These are phyloP conservation scores for Aspergillus ustus DNA, from an alignment of 2,329 filamentous ascomycete genomes.

Conservation along the genomic window DNA sequence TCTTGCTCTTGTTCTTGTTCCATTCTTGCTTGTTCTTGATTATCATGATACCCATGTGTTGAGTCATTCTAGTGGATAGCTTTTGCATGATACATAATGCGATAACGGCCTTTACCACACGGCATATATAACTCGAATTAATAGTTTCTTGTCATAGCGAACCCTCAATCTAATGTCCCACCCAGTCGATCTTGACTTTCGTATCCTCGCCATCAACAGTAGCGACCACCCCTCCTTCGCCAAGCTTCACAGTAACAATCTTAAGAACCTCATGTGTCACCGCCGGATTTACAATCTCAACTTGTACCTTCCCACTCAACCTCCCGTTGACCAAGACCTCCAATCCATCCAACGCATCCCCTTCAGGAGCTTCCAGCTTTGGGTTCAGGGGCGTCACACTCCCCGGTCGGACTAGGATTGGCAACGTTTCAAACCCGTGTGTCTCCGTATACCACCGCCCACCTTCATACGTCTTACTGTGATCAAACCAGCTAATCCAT, in stretches of 20 bases:
- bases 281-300: conserved; percentile 34
- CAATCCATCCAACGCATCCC: conserved; percentile 34
- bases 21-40: conserved; percentile 16
- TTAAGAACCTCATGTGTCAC: conserved; percentile 33
- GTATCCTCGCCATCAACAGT: conserved; percentile 21
- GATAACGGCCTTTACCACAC: conserved; percentile 13
- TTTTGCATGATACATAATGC: conserved; percentile 13
- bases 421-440: conserved; percentile 63
- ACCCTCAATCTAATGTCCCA: conserved; percentile 17
- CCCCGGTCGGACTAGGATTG: conserved; percentile 61
- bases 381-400: conserved; percentile 36
- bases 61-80: conserved; percentile 18
- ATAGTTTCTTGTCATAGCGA: neutral
- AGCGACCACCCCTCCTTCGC: conserved; percentile 21
- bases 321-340: conserved; percentile 38
- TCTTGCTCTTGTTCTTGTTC: neutral
- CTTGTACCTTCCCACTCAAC: conserved; percentile 21
- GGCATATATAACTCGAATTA: neutral
- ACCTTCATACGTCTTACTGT: conserved; percentile 41
- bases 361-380: conserved; percentile 31
- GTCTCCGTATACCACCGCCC: conserved; percentile 64
- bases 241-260: conserved; percentile 25
- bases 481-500: conserved; percentile 55
- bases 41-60: conserved; percentile 34
- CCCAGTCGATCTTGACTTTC: conserved; percentile 29